Evolutionary conservation across 2,329 filamentous ascomycete species (phyloP), one percentile per base, ranked within the genome.

Genomic region (Talaromyces pinophilus): DNA sequence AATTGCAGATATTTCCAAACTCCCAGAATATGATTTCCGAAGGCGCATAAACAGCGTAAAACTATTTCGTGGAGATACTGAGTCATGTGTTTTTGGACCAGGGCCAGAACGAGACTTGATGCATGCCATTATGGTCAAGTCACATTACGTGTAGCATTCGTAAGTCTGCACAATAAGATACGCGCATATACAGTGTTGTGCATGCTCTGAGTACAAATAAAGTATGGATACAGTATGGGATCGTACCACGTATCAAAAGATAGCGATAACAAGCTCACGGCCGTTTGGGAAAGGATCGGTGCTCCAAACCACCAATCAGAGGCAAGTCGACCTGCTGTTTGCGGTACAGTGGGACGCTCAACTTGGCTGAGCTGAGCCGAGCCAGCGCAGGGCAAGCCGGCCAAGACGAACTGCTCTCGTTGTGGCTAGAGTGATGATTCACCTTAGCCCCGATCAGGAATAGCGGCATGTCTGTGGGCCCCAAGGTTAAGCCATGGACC

Each of bases 371-470:
- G 25, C 25, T 25, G 25, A 25, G 25, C 25, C 6, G 19, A 44
- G 17, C 28, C 28, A 33, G 28, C 35, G 35, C 1, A 55, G 52
- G 17, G 15, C 52, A n/a, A 46, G 59, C 25, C 3, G 40, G 40
- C 22, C 42, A 57, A 57, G 54, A 57, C 48, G 61, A 63, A 63
- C 61, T 33, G 61, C 48, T 63, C 61, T 15, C 10, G 15, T 63
- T 55, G 33, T 22, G 48, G 48, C 40, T 63, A 63, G 46, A 13
- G 11, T 22, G 11, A 44, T 5, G 19, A 42, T 28, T 30, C 57
- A 28, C 38, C 17, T 30, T 38, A 48, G 17, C 15, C 60, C 15
- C n/a, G 10, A 25, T 28, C 19, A 2, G 60, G 17, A 1, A 25
- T 40, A 40, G 44, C 3, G 4, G 8, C 8, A 35, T 10, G 30